Evolutionary conservation across 805 yeast genomes (phyloP), one percentile per base, ranked within the genome.

Genomic region (Monosporozyma servazzii): DNA sequence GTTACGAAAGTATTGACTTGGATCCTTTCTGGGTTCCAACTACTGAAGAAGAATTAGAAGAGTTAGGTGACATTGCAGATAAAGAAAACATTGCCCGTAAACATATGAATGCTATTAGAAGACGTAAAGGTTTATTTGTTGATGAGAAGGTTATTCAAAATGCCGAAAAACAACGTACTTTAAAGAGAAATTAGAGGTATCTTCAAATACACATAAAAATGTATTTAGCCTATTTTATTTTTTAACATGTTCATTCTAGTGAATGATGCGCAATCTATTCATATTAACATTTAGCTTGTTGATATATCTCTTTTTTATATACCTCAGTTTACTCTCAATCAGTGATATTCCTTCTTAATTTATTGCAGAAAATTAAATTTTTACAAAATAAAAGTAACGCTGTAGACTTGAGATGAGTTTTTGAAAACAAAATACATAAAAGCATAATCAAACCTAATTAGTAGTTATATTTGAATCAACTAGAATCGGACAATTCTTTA

Each of bases 1-100:
- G 98, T 0, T 93, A 79, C 65, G 93, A 89, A 61, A 72, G 83
- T 56, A 79, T 91, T 48, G 95, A 89, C 56, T 79, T 85, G 57
- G 98, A 93, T 73, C 99, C 99, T 45, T 93, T 86, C 75, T 93
- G 99, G 99, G 96, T 93, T 15, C 99, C 99, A 13, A 87, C 93
- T 2, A 93, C 99, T 0, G 97, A 88, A 60, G 97, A 89, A 66
- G 99, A 93, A 66, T 69, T 93, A 45, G 98, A 93, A 65, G 95
- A 88, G 53, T 72, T 88, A 45, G 99, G 99, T 27, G 96, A 88
- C 56, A 78, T 79, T 57, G 95, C 96, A 1, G 99, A 93, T 59
- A 78, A 86, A 60, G 98, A 88, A 61, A 93, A 93, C 62, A 74
- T 90, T 56, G 98, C 97, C 0, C 78, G 95, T 65, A 76, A 76